A percentile compares a stretch with the other conserved stretches of the same genome.
Conservation (phyloP, 768 basidiomycete species). For the Gloeopeniophorella convolvens region DNA sequence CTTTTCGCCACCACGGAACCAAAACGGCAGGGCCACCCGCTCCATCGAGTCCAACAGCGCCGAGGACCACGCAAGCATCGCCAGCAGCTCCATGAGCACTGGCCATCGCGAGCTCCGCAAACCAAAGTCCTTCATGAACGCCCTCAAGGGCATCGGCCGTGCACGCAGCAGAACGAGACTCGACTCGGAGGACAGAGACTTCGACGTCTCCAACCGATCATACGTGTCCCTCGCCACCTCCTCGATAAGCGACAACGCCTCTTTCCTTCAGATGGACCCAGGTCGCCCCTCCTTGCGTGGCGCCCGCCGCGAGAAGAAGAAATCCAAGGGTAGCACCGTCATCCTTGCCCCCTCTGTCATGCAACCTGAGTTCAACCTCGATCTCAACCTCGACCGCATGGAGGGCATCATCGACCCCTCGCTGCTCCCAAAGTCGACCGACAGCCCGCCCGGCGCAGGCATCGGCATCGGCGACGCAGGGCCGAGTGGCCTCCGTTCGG, state of each 20-base stretch:
- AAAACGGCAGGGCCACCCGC: constrained; percentile 22
- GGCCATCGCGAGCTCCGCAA: constrained; percentile 36
- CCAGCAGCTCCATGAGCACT: constrained; percentile 30
- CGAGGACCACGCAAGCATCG: constrained; percentile 27
- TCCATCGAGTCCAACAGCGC: constrained; percentile 27
- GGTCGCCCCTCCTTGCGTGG: constrained; percentile 18
- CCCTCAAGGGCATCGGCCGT: constrained; percentile 35
- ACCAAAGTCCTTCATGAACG: constrained; percentile 41
- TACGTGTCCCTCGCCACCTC: constrained; percentile 19
- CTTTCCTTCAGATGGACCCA: constrained; percentile 25
- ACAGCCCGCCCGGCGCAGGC: constrained; percentile 38
- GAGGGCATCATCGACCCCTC: constrained; percentile 70
- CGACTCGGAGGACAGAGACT: constrained; percentile 35
- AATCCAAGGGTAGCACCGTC: constrained; percentile 23
- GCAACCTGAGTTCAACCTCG: constrained; percentile 42
- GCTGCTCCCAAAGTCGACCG: constrained; percentile 20
- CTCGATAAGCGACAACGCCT: constrained; percentile 8
- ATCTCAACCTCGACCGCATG: constrained; percentile 69
- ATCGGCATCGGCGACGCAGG: constrained; percentile 32
- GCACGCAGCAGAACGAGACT: constrained; percentile 36
- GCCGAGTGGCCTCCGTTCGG: constrained; percentile 24
- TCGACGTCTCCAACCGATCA: constrained; percentile 20
- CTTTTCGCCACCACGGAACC: constrained; percentile 25
- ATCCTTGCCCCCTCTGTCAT: constrained; percentile 30
- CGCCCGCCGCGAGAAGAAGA: constrained; percentile 30